Conservation (phyloP, 805 yeast genomes). For the Metschnikowia cubensis region DNA sequence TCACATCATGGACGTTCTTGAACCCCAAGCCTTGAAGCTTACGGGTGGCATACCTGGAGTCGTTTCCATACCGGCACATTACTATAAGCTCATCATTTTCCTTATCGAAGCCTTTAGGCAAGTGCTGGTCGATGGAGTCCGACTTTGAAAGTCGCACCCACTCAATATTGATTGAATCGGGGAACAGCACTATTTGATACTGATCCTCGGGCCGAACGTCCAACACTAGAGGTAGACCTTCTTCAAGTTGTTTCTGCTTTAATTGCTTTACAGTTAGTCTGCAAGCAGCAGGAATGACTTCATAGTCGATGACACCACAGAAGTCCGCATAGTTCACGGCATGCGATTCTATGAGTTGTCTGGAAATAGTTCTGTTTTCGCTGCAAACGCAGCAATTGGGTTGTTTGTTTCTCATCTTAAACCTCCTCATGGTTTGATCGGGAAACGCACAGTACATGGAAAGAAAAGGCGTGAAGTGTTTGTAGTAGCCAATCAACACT, state of each 20-base stretch:
- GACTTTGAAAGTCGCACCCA: conserved; percentile 37
- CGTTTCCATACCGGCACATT: conserved; percentile 86
- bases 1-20: conserved; percentile 55
- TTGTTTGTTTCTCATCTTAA: conserved; percentile 75
- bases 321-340: conserved; percentile 62
- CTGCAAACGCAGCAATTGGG: conserved; percentile 64
- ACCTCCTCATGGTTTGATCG: conserved; percentile 60
- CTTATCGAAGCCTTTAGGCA: conserved; percentile 20
- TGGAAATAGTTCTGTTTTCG: conserved; percentile 45
- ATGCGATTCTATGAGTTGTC: conserved; percentile 41
- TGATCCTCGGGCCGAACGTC: conserved; percentile 86
- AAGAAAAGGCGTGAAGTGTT: conserved; percentile 64
- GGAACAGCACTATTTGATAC: conserved; percentile 60
- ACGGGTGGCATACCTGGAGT: conserved; percentile 74
- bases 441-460: conserved; percentile 66
- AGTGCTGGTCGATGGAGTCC: conserved; percentile 18
- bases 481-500: conserved; percentile 55
- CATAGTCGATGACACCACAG: conserved; percentile 60
- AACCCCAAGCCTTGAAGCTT: conserved; percentile 49
- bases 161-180: conserved; percentile 61
- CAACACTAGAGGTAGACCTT: conserved; percentile 36
- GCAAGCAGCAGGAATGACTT: conserved; percentile 41
- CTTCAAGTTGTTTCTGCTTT: conserved; percentile 15
- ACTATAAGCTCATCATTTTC: conserved; percentile 43
- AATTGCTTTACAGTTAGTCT: conserved; percentile 46